Base-by-base conservation (phyloP, 768 basidiomycete genomes). In the Leccinum disarticulatum region DNA sequence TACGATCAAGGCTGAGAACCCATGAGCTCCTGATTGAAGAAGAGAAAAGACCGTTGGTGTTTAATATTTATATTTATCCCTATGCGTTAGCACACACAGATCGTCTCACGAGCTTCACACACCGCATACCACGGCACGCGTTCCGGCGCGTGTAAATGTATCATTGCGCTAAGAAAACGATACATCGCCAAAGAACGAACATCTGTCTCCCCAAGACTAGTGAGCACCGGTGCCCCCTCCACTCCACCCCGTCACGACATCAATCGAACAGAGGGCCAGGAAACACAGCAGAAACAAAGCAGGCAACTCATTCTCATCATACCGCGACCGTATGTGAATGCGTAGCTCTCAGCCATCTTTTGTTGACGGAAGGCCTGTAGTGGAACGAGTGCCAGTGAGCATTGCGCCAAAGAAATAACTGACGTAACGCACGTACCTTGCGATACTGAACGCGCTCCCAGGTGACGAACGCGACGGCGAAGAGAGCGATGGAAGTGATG, bases 401-500 rank as follows among this genome's bases (percentile, higher is more conserved):
- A 56, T 11, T 2, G 9, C 10, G 19, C 36, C 0, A 9, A 38
- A 31, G 15, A 51, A 22, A 22, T 22, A 22, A 30, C 33, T 14
- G n/a, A 11, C n/a, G n/a, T 6, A n/a, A 30, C 22, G 22, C 5
- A 58, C 82, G 57, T 60, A 90, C 91, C 81, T 85, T 90, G 78
- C 91, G 87, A 70, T 92, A 92, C 74, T 88, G 90, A 27, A 91
- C 86, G 51, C 94, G 84, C 79, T 95, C 92, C 68, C 87, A 92
- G 6, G 91, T 93, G 63, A 95, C 92, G 72, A 93, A 77, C 54
- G 83, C 87, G 59, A 95, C 90, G 25, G 91, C 85, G 61, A 89
- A 85, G 64, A 96, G 72, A 17, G 88, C 89, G 66, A 95, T 87
- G 8, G 88, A 88, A 31, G 91, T 91, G 60, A 96, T 87, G 62